These are phyloP conservation scores for Peronospora farinosa DNA, from an alignment of 352 stramenopile genomes.

Conservation along the genomic window DNA sequence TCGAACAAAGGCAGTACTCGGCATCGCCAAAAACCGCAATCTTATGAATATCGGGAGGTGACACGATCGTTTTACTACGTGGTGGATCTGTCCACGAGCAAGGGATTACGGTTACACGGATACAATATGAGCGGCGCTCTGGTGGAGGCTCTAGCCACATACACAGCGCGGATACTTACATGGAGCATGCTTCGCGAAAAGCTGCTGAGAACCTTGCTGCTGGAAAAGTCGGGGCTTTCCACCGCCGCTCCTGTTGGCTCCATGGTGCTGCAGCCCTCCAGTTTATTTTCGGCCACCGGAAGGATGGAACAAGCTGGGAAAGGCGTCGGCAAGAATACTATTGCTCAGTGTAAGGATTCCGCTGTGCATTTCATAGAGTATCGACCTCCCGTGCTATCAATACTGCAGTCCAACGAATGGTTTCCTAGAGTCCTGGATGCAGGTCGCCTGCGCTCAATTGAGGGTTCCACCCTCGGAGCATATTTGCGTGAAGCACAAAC, in stretches of 20 bases:
- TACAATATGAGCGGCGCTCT: constrained; percentile 75
- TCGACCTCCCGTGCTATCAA: constrained; percentile 33
- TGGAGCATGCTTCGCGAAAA: constrained; percentile 68
- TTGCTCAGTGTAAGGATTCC: constrained; percentile 43
- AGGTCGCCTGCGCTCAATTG: constrained; percentile 35
- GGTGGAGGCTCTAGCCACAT: constrained; percentile 46
- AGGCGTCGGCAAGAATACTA: constrained; percentile 24
- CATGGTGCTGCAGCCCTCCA: constrained; percentile 55
- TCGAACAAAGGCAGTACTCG: constrained; percentile 18
- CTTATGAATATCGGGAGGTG: constrained; percentile 13
- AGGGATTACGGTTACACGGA: constrained; percentile 52
- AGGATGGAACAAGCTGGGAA: constrained; percentile 34
- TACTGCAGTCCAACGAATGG: constrained; percentile 37
- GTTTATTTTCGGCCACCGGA: constrained; percentile 31
- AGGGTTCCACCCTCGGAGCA: constrained; percentile 42
- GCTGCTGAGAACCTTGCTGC: constrained; percentile 47
- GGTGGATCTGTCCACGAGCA: constrained; percentile 53
- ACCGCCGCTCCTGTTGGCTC: constrained; percentile 39
- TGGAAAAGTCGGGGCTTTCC: constrained; percentile 54
- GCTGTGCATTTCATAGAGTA: constrained; percentile 58
- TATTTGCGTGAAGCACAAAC: constrained; percentile 58
- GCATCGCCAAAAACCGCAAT: constrained; percentile 13
- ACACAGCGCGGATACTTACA: constrained; percentile 55
- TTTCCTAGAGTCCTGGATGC: constrained; percentile 47
- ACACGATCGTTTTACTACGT: constrained; percentile 75